Evolutionary conservation across 805 yeast species (phyloP).

Genomic region (Candida nemodendra): DNA sequence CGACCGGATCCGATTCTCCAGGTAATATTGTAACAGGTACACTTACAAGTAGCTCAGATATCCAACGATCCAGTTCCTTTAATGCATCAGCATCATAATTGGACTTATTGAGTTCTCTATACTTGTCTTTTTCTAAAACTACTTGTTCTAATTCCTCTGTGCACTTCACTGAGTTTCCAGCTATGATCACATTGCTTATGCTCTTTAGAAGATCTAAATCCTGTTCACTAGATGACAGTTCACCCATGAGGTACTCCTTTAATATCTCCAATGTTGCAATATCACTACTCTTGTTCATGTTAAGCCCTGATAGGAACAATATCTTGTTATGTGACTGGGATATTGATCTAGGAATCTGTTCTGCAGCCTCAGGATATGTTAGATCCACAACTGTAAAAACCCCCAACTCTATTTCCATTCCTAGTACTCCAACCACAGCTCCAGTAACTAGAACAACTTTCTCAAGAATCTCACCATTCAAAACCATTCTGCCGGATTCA

Average conservation of each 20-base stretch:
- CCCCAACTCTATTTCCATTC: constrained; percentile 83
- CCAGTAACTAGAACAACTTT: constrained; percentile 79
- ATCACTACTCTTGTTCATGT: constrained; percentile 44
- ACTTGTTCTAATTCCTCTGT: constrained; percentile 23
- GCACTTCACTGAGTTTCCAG: constrained; percentile 60
- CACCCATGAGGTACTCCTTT: constrained; percentile 71
- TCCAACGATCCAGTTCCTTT: constrained; percentile 54
- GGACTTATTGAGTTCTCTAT: constrained; percentile 53
- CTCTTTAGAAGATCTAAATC: constrained; percentile 17
- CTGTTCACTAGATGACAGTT: constrained; percentile 37
- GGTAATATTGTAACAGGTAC: constrained; percentile 80
- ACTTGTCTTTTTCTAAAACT: constrained; percentile 34
- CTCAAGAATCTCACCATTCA: constrained; percentile 63
- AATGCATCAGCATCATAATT: constrained; percentile 50
- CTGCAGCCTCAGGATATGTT: constrained; percentile 63
- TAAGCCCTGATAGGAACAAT: constrained; percentile 77
- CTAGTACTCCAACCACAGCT: constrained; percentile 79
- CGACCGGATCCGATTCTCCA: constrained; percentile 85
- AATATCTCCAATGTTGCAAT: constrained; percentile 54
- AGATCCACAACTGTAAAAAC: constrained; percentile 81
- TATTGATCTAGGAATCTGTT: constrained; percentile 44
- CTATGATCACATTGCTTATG: constrained; percentile 56
- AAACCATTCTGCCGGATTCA: constrained; percentile 81
- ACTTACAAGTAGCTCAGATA: constrained; percentile 54
- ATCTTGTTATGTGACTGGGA: constrained; percentile 40